Evolutionary conservation across 495 filamentous ascomycete species (phyloP).

Genomic region (Aspergillus funiculosus): DNA sequence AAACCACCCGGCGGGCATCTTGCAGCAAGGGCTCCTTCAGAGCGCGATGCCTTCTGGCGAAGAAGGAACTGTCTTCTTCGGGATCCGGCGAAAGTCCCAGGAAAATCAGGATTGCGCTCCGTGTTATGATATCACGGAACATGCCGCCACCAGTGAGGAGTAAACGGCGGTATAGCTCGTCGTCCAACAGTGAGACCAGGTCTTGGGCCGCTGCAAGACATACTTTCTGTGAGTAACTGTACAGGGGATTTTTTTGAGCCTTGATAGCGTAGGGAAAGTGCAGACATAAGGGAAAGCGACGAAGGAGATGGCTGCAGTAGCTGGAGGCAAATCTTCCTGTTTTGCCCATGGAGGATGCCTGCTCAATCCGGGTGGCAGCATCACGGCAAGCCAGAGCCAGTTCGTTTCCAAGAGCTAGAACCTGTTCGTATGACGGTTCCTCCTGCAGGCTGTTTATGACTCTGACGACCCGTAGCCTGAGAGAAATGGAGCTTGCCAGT

Average conservation of each 20-base stretch:
- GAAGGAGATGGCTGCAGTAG: slow-evolving; percentile 34
- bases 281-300: slow-evolving; percentile 44
- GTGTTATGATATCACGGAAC: slow-evolving; percentile 42
- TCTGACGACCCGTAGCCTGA: slow-evolving; percentile 33
- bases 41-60: slow-evolving; percentile 24
- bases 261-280: slow-evolving; percentile 43
- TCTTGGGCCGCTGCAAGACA: slow-evolving; percentile 39
- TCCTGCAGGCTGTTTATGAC: slow-evolving; percentile 42
- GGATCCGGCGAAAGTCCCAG: slow-evolving; percentile 35
- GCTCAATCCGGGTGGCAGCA: slow-evolving; percentile 18
- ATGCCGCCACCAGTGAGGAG: slow-evolving; percentile 42
- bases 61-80: slow-evolving; percentile 16
- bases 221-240: slow-evolving; percentile 44
- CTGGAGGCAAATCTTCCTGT: slow-evolving; percentile 20
- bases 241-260: slow-evolving; percentile 39
- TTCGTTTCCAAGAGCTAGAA: slow-evolving; percentile 34
- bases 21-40: slow-evolving; percentile 28
- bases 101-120: slow-evolving; percentile 28
- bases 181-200: slow-evolving; percentile 37
- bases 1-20: slow-evolving; percentile 28
- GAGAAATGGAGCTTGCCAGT: slow-evolving; percentile 38
- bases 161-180: slow-evolving; percentile 35
- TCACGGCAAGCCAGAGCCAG: slow-evolving; percentile 31
- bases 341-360: neutral
- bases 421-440: slow-evolving; percentile 42